These are phyloP conservation scores for Penicillium ucsense DNA, from an alignment of 495 filamentous ascomycete species.

Conservation along the genomic window DNA sequence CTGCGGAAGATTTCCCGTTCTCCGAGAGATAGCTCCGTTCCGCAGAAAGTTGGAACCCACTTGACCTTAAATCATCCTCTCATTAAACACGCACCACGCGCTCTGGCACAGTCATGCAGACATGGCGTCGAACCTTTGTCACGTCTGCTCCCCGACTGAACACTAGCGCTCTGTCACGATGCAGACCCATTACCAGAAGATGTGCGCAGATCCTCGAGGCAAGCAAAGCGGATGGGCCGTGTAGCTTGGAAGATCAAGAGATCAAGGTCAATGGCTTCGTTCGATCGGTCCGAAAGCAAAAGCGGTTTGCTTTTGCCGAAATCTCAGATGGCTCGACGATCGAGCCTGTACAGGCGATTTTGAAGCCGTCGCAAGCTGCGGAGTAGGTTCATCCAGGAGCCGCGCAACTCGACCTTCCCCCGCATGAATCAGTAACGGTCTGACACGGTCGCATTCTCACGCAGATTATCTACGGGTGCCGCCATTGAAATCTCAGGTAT, in stretches of 20 bases:
- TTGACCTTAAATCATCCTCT: conserved; percentile 10
- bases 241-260: conserved; percentile 29
- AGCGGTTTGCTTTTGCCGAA: conserved; percentile 69
- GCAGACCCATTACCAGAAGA: conserved; percentile 16
- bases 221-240: conserved; percentile 16
- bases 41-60: background rate
- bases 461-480: conserved; percentile 68
- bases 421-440: background rate
- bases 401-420: background rate
- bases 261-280: conserved; percentile 69
- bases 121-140: conserved; percentile 34
- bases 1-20: too few species aligned
- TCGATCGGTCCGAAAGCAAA: conserved; percentile 78
- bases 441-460: conserved; percentile 2
- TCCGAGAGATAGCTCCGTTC: too few species aligned
- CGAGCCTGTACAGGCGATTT: conserved; percentile 68
- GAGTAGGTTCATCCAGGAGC: conserved; percentile 47
- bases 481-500: conserved; percentile 69
- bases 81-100: conserved; percentile 5
- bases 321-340: conserved; percentile 82
- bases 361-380: conserved; percentile 64
- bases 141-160: conserved; percentile 31
- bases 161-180: conserved; percentile 7
- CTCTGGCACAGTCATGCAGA: conserved; percentile 27
- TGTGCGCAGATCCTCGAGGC: conserved; percentile 32